A percentile compares a stretch with the other conserved stretches of the same genome.
Evolutionary conservation across 2,329 filamentous ascomycete genomes (phyloP).

Genomic region (Penicillium sp.): DNA sequence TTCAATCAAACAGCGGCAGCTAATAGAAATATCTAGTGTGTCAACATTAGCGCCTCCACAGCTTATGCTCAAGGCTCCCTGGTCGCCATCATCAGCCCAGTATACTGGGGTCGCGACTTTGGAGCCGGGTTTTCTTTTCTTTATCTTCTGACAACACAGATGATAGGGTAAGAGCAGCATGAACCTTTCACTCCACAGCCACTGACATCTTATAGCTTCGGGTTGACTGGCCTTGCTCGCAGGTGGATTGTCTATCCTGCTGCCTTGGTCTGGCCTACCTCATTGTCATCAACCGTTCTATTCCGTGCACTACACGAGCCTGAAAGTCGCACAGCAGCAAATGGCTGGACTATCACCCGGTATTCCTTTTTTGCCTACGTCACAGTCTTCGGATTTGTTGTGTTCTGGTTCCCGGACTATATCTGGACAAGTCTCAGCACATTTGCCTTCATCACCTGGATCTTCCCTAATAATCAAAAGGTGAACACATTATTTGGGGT

Average conservation of each 20-base stretch:
- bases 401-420: conserved; percentile 67
- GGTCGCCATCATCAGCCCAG: conserved; percentile 52
- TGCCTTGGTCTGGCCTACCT: conserved; percentile 74
- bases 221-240: conserved; percentile 67
- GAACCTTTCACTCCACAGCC: neutral
- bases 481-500: neutral
- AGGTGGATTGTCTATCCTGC: conserved; percentile 59
- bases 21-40: conserved; percentile 34
- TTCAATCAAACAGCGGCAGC: neutral
- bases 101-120: conserved; percentile 36
- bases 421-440: conserved; percentile 69
- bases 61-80: conserved; percentile 76
- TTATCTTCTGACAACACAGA: conserved; percentile 62
- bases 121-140: conserved; percentile 35
- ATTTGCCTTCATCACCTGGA: conserved; percentile 72
- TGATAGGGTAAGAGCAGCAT: conserved; percentile 47
- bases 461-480: conserved; percentile 56
- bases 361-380: conserved; percentile 65
- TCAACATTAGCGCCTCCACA: conserved; percentile 32
- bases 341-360: conserved; percentile 65
- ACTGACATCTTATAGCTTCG: conserved; percentile 50
- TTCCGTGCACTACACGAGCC: conserved; percentile 74
- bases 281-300: conserved; percentile 65
- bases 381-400: conserved; percentile 55
- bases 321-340: conserved; percentile 34